phyloP scores from a whole-genome alignment of 2,329 filamentous ascomycete species.

The Beauveria brongniartii region DNA sequence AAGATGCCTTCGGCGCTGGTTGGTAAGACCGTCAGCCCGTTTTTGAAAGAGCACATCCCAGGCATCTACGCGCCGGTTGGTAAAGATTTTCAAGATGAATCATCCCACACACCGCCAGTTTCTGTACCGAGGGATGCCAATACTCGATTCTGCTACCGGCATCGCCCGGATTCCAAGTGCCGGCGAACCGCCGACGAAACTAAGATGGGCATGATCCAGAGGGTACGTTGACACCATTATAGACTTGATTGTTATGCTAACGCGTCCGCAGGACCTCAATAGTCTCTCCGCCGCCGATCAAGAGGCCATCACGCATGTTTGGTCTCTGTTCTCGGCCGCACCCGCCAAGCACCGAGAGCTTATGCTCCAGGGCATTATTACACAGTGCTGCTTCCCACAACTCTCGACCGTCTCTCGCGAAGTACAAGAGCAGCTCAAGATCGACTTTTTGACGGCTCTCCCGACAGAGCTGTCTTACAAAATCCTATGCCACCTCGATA shows the following conservation, averaged over 20 bases:
- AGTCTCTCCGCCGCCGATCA: slow-evolving; percentile 76
- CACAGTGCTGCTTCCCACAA: slow-evolving; percentile 96
- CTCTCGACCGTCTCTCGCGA: slow-evolving; percentile 86
- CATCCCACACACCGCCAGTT: slow-evolving; percentile 13
- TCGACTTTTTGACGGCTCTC: slow-evolving; percentile 87
- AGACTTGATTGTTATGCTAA: background rate
- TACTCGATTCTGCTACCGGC: slow-evolving; percentile 92
- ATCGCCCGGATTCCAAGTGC: slow-evolving; percentile 90
- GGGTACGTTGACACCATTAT: slow-evolving; percentile 43
- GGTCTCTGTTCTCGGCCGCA: slow-evolving; percentile 94
- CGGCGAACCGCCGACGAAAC: slow-evolving; percentile 86
- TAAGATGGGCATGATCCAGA: slow-evolving; percentile 92
- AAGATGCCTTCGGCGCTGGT: slow-evolving; percentile 60
- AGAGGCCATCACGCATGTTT: slow-evolving; percentile 93
- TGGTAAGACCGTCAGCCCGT: slow-evolving; percentile 74
- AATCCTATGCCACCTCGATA: slow-evolving; percentile 88
- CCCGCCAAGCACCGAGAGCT: slow-evolving; percentile 89
- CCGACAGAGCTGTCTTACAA: slow-evolving; percentile 89
- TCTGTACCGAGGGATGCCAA: slow-evolving; percentile 47
- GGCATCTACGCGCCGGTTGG: slow-evolving; percentile 77
- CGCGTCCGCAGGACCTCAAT: slow-evolving; percentile 59
- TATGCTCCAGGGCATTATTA: slow-evolving; percentile 93
- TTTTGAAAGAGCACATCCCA: slow-evolving; percentile 85
- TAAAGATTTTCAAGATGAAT: slow-evolving; percentile 35
- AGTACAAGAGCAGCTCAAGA: slow-evolving; percentile 90